Percentiles rank a stretch among this genome's conserved stretches.
phyloP scores from a whole-genome alignment of 768 basidiomycete species.

The Phlegmacium glaucopus region DNA sequence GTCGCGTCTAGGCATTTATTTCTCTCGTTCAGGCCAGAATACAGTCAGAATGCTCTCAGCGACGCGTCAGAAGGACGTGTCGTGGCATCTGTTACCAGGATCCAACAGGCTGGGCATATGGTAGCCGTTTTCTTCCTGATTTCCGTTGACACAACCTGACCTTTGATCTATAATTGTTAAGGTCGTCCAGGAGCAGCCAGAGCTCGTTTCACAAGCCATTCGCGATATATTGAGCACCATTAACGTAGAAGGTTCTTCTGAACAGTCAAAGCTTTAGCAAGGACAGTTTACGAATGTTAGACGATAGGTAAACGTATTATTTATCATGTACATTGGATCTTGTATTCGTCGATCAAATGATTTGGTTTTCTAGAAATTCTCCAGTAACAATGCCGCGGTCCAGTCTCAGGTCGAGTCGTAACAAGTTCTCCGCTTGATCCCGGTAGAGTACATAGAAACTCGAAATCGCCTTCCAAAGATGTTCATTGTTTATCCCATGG shows the following conservation, averaged over 20 bases:
- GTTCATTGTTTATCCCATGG: too few species aligned
- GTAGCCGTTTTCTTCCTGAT: conserved; percentile 19
- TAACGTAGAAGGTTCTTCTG: neutral
- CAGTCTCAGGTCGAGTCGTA: too few species aligned
- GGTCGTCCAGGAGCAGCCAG: conserved; percentile 45
- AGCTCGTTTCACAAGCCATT: conserved; percentile 33
- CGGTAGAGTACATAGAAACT: too few species aligned
- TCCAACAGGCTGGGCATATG: conserved; percentile 47
- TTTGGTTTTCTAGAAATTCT: too few species aligned
- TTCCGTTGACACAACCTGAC: neutral
- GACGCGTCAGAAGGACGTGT: conserved; percentile 37
- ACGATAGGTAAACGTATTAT: neutral
- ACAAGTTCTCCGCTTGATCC: too few species aligned
- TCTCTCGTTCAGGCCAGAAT: conserved; percentile 32
- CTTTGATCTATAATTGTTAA: conserved; percentile 10
- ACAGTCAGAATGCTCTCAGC: conserved; percentile 40
- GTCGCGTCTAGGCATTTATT: neutral
- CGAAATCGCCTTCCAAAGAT: too few species aligned
- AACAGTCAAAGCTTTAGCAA: conserved; percentile 17
- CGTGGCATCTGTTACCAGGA: conserved; percentile 39
- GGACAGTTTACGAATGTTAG: too few species aligned
- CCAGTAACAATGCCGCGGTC: too few species aligned
- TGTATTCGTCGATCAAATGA: neutral
- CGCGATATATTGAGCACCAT: conserved; percentile 30
- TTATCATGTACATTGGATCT: conserved; percentile 17